phyloP scores from a whole-genome alignment of 192 early-diverging fungal species.

The Piromyces finnis region DNA sequence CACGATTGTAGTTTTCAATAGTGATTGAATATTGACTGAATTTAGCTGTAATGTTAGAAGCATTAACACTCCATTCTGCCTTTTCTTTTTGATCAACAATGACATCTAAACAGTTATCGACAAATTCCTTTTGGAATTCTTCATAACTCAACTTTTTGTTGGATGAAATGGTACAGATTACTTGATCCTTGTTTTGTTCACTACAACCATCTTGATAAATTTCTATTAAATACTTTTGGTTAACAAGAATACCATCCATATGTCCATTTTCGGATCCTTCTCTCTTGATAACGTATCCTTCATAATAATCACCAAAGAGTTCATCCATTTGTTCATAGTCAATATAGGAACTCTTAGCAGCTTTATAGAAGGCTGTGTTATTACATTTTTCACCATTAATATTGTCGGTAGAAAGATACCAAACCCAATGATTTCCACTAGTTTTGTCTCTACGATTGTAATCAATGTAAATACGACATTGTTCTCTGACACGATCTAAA shows the following conservation, averaged over 20 bases:
- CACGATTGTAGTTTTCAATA: neutral
- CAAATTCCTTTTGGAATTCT: neutral
- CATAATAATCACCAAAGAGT: neutral
- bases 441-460: neutral
- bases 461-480: neutral
- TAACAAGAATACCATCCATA: neutral
- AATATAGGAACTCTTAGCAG: neutral
- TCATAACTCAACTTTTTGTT: neutral
- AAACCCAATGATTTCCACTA: neutral
- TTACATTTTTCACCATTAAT: neutral
- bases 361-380: neutral
- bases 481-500: neutral
- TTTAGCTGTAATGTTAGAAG: neutral
- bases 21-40: neutral
- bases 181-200: neutral
- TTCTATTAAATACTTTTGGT: neutral
- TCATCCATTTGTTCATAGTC: neutral
- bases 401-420: neutral
- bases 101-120: neutral
- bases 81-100: neutral
- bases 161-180: neutral
- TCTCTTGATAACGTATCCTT: neutral
- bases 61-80: neutral
- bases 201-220: neutral
- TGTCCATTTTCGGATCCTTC: neutral